These are phyloP conservation scores for Capronia coronata DNA, from an alignment of 2,329 filamentous ascomycete genomes.

Conservation along the genomic window DNA sequence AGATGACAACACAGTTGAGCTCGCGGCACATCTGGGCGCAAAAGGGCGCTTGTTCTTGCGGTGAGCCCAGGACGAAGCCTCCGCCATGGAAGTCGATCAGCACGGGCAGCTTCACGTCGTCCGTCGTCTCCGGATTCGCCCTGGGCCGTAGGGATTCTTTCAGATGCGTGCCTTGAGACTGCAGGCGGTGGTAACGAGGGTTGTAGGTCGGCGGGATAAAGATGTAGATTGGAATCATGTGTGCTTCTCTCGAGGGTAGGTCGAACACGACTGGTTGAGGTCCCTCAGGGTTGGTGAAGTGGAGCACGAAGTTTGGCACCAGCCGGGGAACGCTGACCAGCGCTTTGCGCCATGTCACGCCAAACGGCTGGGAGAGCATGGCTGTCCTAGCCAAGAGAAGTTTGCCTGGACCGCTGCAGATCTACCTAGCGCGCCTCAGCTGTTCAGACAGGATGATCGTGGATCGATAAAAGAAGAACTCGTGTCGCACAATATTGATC, in stretches of 20 bases:
- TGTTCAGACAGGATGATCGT: no score
- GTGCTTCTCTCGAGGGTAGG: conserved; percentile 23
- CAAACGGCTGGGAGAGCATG: conserved; percentile 17
- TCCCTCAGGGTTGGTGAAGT: conserved; percentile 26
- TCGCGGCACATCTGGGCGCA: conserved; percentile 42
- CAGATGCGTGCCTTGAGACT: conserved; percentile 14
- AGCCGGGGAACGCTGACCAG: conserved; percentile 25
- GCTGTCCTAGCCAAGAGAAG: no score
- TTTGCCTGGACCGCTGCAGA: no score
- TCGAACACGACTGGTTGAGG: conserved; percentile 27
- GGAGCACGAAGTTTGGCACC: conserved; percentile 25
- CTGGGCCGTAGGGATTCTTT: conserved; percentile 5
- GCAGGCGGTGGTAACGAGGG: conserved; percentile 7
- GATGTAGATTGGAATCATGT: conserved; percentile 28
- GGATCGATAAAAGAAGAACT: no score
- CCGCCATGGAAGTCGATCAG: conserved; percentile 29
- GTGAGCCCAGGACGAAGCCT: conserved; percentile 27
- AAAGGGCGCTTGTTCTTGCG: conserved; percentile 39
- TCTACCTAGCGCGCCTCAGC: no score
- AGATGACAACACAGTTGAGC: conserved; percentile 38
- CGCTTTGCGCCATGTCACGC: conserved; percentile 26
- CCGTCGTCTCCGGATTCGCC: conserved; percentile 1
- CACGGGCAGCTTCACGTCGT: conserved; percentile 21
- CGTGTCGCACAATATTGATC: no score
- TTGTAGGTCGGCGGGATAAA: conserved; percentile 23